Conservation (phyloP, 176 grass and related monocot species). For the Avena sativa region DNA sequence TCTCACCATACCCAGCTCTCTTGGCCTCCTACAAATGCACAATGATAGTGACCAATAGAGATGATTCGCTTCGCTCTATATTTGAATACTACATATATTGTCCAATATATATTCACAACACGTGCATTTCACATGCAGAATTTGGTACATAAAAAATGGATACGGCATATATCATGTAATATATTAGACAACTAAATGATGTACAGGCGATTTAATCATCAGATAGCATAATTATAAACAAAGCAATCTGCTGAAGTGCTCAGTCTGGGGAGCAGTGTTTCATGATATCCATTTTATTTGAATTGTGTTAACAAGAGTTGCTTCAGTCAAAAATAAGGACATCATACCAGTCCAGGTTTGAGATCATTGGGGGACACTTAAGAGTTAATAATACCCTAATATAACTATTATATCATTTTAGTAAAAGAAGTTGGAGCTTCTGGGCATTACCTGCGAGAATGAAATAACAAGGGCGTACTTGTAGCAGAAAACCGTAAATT, state of each 20-base stretch:
- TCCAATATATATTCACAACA: background rate
- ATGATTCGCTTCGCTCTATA: background rate
- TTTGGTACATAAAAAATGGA: background rate
- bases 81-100: background rate
- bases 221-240: background rate
- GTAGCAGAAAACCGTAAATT: slow-evolving; percentile 5
- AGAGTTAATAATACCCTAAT: background rate
- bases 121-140: background rate
- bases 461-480: slow-evolving; percentile 4
- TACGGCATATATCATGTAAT: background rate
- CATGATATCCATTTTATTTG: background rate
- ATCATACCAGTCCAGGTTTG: background rate
- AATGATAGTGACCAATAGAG: background rate
- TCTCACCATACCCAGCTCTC: background rate
- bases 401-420: slow-evolving; percentile 3
- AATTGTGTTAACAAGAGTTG: background rate
- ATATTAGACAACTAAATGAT: background rate
- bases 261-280: background rate
- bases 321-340: background rate
- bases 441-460: slow-evolving; percentile 33
- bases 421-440: slow-evolving; percentile 12
- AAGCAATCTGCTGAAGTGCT: background rate
- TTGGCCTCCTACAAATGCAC: background rate
- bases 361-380: background rate
- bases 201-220: background rate